These are phyloP conservation scores for Epithemia pelagica DNA, from an alignment of 108 stramenopile genomes.

Conservation along the genomic window DNA sequence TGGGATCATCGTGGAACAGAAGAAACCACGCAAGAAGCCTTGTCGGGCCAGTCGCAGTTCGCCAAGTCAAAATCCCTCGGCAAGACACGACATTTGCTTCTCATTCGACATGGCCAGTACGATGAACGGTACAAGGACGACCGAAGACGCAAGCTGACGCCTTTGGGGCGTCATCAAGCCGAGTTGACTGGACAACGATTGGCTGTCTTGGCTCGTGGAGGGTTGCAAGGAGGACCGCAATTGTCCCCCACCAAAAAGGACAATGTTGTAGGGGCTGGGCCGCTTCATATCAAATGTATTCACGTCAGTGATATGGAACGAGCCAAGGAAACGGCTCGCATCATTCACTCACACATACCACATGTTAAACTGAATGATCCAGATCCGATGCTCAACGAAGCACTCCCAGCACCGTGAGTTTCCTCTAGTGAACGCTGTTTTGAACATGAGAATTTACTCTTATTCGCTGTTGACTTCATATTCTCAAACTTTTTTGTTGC, in stretches of 20 bases:
- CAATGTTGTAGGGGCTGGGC: slow-evolving; percentile 20
- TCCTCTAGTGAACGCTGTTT: not conserved
- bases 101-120: slow-evolving; percentile 89
- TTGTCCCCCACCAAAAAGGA: slow-evolving; percentile 18
- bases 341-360: slow-evolving; percentile 63
- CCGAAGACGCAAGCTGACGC: slow-evolving; percentile 68
- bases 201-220: slow-evolving; percentile 26
- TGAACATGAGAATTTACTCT: not conserved
- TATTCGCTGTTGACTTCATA: too few species aligned
- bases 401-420: slow-evolving; percentile 14
- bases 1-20: slow-evolving; percentile 63
- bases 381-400: slow-evolving; percentile 81
- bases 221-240: slow-evolving; percentile 52
- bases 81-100: slow-evolving; percentile 80
- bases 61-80: slow-evolving; percentile 23
- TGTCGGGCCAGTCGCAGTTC: slow-evolving; percentile 38
- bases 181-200: slow-evolving; percentile 72
- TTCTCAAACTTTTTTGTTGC: not conserved
- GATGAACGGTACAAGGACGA: slow-evolving; percentile 77
- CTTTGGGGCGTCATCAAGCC: slow-evolving; percentile 83
- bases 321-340: slow-evolving; percentile 80
- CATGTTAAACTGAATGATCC: slow-evolving; percentile 47
- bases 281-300: slow-evolving; percentile 66
- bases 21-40: slow-evolving; percentile 29
- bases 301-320: slow-evolving; percentile 74